phyloP scores from a whole-genome alignment of 1,284 basidiomycete genomes.

The Moesziomyces aphidis region DNA sequence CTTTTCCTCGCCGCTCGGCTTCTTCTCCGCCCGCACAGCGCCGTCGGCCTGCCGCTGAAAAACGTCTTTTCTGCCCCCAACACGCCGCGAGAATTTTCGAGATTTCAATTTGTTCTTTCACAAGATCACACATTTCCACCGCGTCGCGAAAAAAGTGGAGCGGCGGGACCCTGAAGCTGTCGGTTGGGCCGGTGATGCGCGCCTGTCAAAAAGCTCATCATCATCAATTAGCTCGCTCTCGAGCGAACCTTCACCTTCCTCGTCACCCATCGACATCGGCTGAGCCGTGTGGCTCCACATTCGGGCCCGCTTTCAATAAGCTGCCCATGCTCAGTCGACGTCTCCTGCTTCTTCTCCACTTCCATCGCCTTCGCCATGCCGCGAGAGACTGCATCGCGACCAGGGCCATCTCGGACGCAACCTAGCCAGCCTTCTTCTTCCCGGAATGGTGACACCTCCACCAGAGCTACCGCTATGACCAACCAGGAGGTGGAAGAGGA shows the following conservation, averaged over 20 bases:
- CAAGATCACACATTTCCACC: too few species aligned
- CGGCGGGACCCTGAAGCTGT: not conserved
- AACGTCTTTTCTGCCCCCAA: too few species aligned
- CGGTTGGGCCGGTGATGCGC: not conserved
- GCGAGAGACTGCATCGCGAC: not conserved
- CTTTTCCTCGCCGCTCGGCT: too few species aligned
- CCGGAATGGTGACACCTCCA: not conserved
- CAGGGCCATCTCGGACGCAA: not conserved
- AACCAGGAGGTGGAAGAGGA: constrained; percentile 2
- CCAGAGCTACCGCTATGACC: not conserved
- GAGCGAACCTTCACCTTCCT: not conserved
- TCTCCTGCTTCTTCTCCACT: not conserved
- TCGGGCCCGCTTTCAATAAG: too few species aligned
- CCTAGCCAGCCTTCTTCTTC: not conserved
- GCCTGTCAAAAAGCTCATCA: constrained; percentile 20
- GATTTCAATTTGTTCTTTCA: too few species aligned
- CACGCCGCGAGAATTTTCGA: too few species aligned
- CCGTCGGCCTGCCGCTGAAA: too few species aligned
- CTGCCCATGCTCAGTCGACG: not conserved
- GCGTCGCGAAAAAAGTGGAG: too few species aligned
- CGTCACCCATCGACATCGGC: constrained; percentile 1
- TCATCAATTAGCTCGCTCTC: too few species aligned
- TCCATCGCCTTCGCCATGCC: not conserved
- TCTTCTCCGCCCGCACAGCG: too few species aligned
- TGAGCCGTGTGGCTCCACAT: not conserved